phyloP scores from a whole-genome alignment of 2,329 filamentous ascomycete species.

The Arachnomyces sp. region DNA sequence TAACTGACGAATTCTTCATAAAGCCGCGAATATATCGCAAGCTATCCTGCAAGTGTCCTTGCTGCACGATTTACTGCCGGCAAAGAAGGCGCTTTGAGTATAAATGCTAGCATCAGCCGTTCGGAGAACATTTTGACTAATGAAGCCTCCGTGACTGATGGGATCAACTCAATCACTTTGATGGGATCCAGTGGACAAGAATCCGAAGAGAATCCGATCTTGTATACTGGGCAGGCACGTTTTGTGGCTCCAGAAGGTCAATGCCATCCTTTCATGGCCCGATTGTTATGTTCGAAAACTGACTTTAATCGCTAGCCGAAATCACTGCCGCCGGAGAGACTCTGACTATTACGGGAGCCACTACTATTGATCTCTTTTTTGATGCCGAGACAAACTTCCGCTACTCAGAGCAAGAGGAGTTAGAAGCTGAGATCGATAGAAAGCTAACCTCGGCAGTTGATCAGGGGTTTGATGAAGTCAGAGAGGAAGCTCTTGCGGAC shows the following conservation, averaged over 20 bases:
- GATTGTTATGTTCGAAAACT: too few species aligned
- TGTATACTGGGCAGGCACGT: not conserved
- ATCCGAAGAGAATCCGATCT: not conserved
- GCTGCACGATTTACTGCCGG: conserved; percentile 19
- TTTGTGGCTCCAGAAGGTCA: not conserved
- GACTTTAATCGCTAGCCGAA: too few species aligned
- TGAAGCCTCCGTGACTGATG: conserved; percentile 24
- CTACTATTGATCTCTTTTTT: conserved; percentile 16
- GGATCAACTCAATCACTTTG: conserved; percentile 20
- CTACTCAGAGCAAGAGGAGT: too few species aligned
- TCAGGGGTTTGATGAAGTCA: conserved; percentile 12
- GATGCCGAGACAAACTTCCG: too few species aligned
- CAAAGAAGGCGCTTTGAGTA: conserved; percentile 17
- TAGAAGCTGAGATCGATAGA: conserved; percentile 1
- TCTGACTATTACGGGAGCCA: conserved; percentile 21
- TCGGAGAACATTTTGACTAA: conserved; percentile 31
- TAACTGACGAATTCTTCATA: conserved; percentile 8
- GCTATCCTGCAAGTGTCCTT: conserved; percentile 31
- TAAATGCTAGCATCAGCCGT: conserved; percentile 18
- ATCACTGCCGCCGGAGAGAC: conserved; percentile 12
- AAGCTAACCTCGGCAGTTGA: conserved; percentile 17
- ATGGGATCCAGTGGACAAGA: conserved; percentile 9
- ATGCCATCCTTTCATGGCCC: too few species aligned
- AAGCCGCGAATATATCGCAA: conserved; percentile 30
- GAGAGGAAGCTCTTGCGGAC: conserved; percentile 19